These are phyloP conservation scores for Rhodomyrtus psidioides DNA, from an alignment of 441 rosid species.

Conservation along the genomic window DNA sequence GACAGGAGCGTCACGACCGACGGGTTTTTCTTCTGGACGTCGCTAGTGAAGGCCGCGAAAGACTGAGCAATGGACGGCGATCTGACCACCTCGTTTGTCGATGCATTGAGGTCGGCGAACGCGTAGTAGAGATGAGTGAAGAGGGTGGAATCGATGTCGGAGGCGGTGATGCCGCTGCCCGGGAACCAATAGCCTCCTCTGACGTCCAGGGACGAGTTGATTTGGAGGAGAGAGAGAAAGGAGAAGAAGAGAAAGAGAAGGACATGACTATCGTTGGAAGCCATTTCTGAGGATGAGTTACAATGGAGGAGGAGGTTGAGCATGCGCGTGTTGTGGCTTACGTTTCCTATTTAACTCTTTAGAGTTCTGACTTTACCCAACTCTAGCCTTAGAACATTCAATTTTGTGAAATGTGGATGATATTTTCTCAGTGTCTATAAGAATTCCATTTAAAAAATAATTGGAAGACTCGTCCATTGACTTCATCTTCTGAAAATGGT, in stretches of 20 bases:
- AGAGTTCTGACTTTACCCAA: too few species aligned
- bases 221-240: neutral
- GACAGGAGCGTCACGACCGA: constrained; percentile 22
- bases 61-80: neutral
- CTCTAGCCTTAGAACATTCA: too few species aligned
- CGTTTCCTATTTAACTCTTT: too few species aligned
- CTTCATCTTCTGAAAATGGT: too few species aligned
- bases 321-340: neutral
- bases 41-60: constrained; percentile 16
- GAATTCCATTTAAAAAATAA: too few species aligned
- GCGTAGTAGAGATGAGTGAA: constrained; percentile 36
- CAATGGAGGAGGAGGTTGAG: neutral
- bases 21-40: constrained; percentile 26
- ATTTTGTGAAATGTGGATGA: too few species aligned
- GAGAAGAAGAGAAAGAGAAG: neutral
- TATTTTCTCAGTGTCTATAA: too few species aligned
- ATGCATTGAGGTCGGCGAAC: constrained; percentile 17
- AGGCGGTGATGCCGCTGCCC: neutral
- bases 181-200: constrained; percentile 30
- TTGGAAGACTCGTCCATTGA: too few species aligned
- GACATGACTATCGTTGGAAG: neutral
- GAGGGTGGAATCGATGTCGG: constrained; percentile 20
- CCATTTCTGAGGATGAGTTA: neutral
- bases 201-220: constrained; percentile 10
- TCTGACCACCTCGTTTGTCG: constrained; percentile 17